Conservation (phyloP, 208 protist genomes). For the Leishmania mexicana region DNA sequence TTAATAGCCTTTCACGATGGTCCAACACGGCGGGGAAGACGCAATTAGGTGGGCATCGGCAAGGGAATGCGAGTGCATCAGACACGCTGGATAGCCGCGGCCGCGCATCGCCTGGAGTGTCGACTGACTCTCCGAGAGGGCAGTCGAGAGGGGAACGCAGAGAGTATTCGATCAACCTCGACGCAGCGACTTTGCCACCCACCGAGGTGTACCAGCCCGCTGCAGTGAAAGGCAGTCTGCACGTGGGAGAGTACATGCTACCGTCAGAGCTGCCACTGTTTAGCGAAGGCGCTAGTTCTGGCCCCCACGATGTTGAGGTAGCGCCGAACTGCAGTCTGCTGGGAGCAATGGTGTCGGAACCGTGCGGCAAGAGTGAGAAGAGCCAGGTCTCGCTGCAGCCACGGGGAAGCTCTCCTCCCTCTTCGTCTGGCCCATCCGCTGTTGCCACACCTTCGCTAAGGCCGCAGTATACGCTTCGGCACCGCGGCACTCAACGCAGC, state of each 20-base stretch:
- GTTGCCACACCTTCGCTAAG: not conserved
- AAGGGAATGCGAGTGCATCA: not conserved
- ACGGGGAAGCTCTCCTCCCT: not conserved
- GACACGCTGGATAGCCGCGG: not conserved
- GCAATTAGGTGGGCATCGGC: not conserved
- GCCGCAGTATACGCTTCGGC: not conserved
- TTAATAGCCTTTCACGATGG: not conserved
- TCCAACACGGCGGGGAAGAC: not conserved
- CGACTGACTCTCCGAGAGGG: not conserved
- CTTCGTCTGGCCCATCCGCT: constrained; percentile 1
- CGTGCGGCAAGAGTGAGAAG: not conserved
- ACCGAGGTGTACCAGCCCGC: not conserved
- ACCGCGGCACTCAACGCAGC: constrained; percentile 1
- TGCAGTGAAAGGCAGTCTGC: not conserved
- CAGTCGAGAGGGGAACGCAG: not conserved
- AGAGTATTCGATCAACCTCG: constrained; percentile 9
- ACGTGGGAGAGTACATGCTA: constrained; percentile 10
- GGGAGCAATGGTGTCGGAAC: not conserved
- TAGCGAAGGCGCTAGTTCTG: not conserved
- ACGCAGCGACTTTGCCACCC: not conserved
- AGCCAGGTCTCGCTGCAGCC: not conserved
- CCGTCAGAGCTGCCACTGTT: constrained; percentile 3
- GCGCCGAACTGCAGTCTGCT: not conserved
- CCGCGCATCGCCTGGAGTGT: not conserved
- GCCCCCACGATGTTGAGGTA: constrained; percentile 1